phyloP scores from a whole-genome alignment of 331 rosid genomes.

The Telfairia occidentalis region DNA sequence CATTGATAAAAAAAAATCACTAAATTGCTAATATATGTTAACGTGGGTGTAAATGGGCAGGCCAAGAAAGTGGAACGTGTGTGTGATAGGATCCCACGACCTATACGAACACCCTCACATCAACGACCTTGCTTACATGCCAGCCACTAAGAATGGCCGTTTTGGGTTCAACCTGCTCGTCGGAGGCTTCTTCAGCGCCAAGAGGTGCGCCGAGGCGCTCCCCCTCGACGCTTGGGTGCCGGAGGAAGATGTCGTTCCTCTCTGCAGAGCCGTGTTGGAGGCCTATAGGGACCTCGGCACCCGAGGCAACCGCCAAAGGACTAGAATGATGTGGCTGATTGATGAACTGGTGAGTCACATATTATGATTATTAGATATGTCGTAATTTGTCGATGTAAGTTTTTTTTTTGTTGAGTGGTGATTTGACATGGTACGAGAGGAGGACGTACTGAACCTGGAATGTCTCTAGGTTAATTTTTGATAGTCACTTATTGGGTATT shows the following conservation, averaged over 20 bases:
- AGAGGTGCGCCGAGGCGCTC: slow-evolving; percentile 74
- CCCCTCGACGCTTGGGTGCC: slow-evolving; percentile 99
- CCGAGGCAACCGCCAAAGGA: slow-evolving; percentile 80
- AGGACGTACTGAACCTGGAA: too few species aligned
- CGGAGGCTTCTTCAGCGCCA: slow-evolving; percentile 94
- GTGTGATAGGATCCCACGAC: slow-evolving; percentile 90
- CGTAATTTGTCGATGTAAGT: neutral
- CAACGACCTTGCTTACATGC: slow-evolving; percentile 97
- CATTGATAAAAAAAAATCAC: too few species aligned
- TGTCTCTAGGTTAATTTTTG: too few species aligned
- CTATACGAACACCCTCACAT: slow-evolving; percentile 95
- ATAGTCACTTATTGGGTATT: too few species aligned
- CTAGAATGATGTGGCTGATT: slow-evolving; percentile 97
- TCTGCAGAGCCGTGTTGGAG: slow-evolving; percentile 73
- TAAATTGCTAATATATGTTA: too few species aligned
- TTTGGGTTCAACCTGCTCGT: slow-evolving; percentile 84
- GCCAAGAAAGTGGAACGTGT: slow-evolving; percentile 98
- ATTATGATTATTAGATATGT: neutral
- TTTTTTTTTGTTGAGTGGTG: too few species aligned
- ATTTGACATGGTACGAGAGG: too few species aligned
- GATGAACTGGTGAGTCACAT: slow-evolving; percentile 80
- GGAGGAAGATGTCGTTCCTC: slow-evolving; percentile 60
- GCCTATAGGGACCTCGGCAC: slow-evolving; percentile 79
- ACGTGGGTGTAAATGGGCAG: slow-evolving; percentile 27
- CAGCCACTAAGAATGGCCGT: slow-evolving; percentile 64